Conservation (phyloP, 306 rosid species). For the Quercus cerris region DNA sequence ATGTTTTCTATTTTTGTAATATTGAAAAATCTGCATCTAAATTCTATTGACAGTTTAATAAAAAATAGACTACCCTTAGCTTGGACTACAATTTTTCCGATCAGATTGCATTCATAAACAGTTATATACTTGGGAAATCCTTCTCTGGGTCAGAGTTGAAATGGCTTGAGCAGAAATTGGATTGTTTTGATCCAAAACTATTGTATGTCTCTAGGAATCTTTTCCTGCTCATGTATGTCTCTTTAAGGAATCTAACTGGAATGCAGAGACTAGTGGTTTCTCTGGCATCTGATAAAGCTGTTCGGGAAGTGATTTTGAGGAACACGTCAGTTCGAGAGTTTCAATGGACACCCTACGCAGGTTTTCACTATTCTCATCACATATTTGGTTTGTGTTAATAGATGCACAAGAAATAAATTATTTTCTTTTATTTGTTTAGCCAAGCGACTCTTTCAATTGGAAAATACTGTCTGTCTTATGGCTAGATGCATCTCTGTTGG, state of each 20-base stretch:
- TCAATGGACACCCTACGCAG: conserved; percentile 29
- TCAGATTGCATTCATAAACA: conserved; percentile 28
- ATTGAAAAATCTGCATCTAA: not conserved
- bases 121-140: conserved; percentile 39
- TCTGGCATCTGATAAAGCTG: too few relatives aligned
- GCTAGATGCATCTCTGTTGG: not conserved
- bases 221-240: too few relatives aligned
- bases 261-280: too few relatives aligned
- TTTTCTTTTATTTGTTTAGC: not conserved
- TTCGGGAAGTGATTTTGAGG: not conserved
- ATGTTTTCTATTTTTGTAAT: too few relatives aligned
- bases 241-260: too few relatives aligned
- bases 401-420: not conserved
- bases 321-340: conserved; percentile 42
- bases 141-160: conserved; percentile 24
- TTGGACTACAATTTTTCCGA: conserved; percentile 11
- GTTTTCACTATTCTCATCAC: conserved; percentile 23
- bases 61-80: not conserved
- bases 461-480: not conserved
- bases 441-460: not conserved
- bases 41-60: not conserved
- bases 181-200: conserved; percentile 30
- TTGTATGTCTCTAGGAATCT: not conserved
- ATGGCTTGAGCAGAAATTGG: conserved; percentile 34
- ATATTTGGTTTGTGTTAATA: not conserved